Evolutionary conservation across 179 eudicot species (phyloP).

Genomic region (Carnegiea gigantea): DNA sequence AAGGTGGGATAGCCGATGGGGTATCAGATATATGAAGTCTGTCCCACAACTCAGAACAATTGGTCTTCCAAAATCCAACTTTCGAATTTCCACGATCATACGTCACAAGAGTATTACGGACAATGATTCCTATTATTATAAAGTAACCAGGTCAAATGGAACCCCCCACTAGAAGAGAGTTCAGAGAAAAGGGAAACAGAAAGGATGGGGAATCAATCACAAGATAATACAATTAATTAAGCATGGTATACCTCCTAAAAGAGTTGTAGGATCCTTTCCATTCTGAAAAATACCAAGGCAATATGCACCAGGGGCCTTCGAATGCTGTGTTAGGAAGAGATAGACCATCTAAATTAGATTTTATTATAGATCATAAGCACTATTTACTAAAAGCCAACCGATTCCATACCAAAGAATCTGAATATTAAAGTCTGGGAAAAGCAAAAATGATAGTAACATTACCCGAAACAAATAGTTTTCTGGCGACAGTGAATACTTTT

Average conservation of each 20-base stretch:
- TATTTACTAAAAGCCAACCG: neutral
- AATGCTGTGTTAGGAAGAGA: constrained; percentile 52
- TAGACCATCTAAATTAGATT: neutral
- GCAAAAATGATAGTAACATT: constrained; percentile 5
- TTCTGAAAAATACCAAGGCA: constrained; percentile 93
- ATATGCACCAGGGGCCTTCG: constrained; percentile 86
- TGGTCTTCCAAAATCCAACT: constrained; percentile 99
- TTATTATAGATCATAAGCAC: constrained; percentile 8
- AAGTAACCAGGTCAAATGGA: neutral
- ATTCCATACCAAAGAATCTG: neutral
- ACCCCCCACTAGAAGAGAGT: neutral
- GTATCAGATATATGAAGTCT: constrained; percentile 49
- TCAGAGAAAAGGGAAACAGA: neutral
- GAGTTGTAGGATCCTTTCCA: constrained; percentile 93
- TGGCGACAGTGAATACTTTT: constrained; percentile 72
- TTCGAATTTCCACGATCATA: constrained; percentile 86
- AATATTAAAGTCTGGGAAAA: neutral
- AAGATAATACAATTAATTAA: constrained; percentile 8
- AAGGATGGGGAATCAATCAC: neutral
- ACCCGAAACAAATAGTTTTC: constrained; percentile 96
- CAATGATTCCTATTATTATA: constrained; percentile 63
- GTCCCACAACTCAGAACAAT: constrained; percentile 94
- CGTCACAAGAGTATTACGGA: constrained; percentile 89
- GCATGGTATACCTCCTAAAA: constrained; percentile 75
- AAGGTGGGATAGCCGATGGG: constrained; percentile 44